Base-by-base conservation (phyloP, 352 stramenopile genomes). In the Globisporangium paroecandrum region DNA sequence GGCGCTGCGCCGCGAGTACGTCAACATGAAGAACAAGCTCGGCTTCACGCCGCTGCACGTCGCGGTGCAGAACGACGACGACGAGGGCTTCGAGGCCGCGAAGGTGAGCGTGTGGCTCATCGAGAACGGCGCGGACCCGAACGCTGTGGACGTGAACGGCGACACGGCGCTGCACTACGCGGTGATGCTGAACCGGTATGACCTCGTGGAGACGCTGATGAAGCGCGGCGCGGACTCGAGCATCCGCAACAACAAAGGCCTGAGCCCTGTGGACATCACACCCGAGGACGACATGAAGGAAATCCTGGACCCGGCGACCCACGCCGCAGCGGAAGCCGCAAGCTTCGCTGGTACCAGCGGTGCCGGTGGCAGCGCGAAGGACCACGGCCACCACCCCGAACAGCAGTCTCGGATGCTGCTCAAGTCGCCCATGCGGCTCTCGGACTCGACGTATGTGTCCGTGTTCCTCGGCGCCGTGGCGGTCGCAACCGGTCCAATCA, bases 41-140 rank as follows among this genome's bases (percentile, higher is more conserved):
- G 87, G 87, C 24, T 93, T 95, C 62, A 90, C 85, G 5, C 83
- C 85, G 3, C 76, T 96, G 58, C 89, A 96, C 53, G 69, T 94
- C 20, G 79, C 79, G 3, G 85, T 96, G 12, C 89, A 96, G 71
- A 96, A 96, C 68, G 84, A 94, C 38, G 89, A 96, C 63, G 88
- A 96, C 55, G 89, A 96, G 74, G 89, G 89, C n/a, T 94, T 96
- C 49, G 89, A 94, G 59, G 89, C 89, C 10, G 87, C 85, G 13
- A 96, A 96, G 75, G 85, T 93, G 8, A 82, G 79, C 41, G 85
- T 96, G 22, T 96, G 89, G 89, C 82, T 96, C 9, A 91, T 95
- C 69, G 89, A 96, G 69, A 94, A 95, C 36, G 90, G 89, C 32
- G 85, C 79, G 22, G 87, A 96, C 34, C 67, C 77, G 55, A 94